A percentile compares a stretch with the other conserved stretches of the same genome.
Conservation (phyloP, 305 asterid genomes). For the Euphrasia arctica region DNA sequence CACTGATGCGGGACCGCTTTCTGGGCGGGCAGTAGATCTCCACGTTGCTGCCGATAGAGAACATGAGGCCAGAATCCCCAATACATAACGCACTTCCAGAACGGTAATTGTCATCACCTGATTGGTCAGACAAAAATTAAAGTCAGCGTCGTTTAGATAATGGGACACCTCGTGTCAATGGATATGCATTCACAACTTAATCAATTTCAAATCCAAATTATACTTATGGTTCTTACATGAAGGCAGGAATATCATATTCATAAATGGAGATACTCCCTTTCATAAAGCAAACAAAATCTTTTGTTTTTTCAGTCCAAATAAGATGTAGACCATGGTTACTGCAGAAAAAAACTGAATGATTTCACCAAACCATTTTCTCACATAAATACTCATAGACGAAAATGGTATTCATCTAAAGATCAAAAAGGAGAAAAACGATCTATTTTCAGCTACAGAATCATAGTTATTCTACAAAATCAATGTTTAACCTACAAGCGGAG, state of each 20-base stretch:
- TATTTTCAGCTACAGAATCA: not conserved
- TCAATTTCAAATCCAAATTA: constrained; percentile 9
- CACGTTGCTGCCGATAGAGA: constrained; percentile 53
- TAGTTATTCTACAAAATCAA: constrained; percentile 5
- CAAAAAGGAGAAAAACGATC: not conserved
- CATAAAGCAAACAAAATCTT: too few species aligned
- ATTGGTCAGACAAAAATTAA: constrained; percentile 20
- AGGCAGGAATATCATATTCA: constrained; percentile 4
- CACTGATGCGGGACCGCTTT: constrained; percentile 60
- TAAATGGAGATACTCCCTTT: constrained; percentile 1
- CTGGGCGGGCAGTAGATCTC: constrained; percentile 73
- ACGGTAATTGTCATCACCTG: constrained; percentile 76
- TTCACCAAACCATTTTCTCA: not conserved
- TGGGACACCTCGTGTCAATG: constrained; percentile 8
- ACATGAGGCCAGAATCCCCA: constrained; percentile 53
- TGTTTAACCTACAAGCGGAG: constrained; percentile 3
- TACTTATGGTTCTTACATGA: constrained; percentile 3
- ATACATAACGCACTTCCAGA: constrained; percentile 43
- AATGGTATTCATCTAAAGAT: constrained; percentile 2
- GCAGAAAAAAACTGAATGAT: not conserved
- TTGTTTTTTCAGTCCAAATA: constrained; percentile 1
- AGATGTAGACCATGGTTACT: not conserved
- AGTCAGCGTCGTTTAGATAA: constrained; percentile 24
- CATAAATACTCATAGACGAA: constrained; percentile 5
- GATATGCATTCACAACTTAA: constrained; percentile 4